Evolutionary conservation across 371 early-diverging fungal species (phyloP).

Genomic region (Circinella minor): DNA sequence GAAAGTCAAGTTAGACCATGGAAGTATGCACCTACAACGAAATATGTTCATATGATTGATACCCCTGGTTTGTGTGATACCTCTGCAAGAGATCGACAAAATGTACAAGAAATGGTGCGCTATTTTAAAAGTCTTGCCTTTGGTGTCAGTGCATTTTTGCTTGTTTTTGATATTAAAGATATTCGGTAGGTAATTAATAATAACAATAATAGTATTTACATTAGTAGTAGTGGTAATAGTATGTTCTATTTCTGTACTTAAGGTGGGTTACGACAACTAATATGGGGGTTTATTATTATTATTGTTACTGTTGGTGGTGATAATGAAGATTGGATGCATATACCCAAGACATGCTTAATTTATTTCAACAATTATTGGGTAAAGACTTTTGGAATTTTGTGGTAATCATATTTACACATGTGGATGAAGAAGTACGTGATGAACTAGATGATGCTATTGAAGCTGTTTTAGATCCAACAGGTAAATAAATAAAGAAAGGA

Average conservation of each 20-base stretch:
- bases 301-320: background rate
- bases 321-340: conserved; percentile 59
- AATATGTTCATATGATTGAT: conserved; percentile 49
- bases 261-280: no score
- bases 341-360: conserved; percentile 62
- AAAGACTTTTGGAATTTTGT: conserved; percentile 68
- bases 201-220: no score
- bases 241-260: no score
- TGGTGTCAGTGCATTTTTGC: conserved; percentile 65
- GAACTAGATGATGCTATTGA: conserved; percentile 64
- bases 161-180: conserved; percentile 63
- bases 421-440: conserved; percentile 61
- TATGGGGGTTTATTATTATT: background rate
- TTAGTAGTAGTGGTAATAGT: no score
- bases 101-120: conserved; percentile 57
- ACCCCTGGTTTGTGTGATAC: conserved; percentile 64
- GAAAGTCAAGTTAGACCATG: conserved; percentile 39
- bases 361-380: conserved; percentile 62
- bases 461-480: conserved; percentile 53
- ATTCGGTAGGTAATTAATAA: conserved; percentile 31
- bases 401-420: conserved; percentile 66
- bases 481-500: conserved; percentile 17
- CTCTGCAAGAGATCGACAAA: conserved; percentile 53
- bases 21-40: conserved; percentile 33
- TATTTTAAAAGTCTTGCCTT: conserved; percentile 61